phyloP scores from a whole-genome alignment of 352 stramenopile species.

The Peronospora destructor region DNA sequence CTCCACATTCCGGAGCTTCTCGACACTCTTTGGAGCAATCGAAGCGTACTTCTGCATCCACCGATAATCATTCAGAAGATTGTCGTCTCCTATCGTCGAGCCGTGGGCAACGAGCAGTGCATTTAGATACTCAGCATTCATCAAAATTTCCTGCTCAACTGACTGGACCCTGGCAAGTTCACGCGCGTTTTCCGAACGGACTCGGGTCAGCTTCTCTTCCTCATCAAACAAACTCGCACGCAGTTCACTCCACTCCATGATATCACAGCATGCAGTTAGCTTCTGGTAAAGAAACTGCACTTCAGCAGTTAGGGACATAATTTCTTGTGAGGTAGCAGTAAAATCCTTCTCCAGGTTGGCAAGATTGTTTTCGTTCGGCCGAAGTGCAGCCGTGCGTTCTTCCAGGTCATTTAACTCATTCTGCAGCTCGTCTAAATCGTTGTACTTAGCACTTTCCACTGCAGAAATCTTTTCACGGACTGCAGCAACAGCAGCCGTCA shows the following conservation, averaged over 20 bases:
- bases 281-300: constrained; percentile 50
- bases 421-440: constrained; percentile 33
- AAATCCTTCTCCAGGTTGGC: constrained; percentile 40
- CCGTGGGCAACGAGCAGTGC: constrained; percentile 32
- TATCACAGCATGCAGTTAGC: constrained; percentile 43
- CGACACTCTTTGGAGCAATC: constrained; percentile 40
- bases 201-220: constrained; percentile 37
- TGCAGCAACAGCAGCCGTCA: constrained; percentile 29
- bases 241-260: constrained; percentile 58
- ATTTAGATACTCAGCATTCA: constrained; percentile 57
- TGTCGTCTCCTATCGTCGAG: constrained; percentile 19
- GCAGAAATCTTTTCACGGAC: constrained; percentile 41
- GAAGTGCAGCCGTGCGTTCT: constrained; percentile 29
- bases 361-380: constrained; percentile 22
- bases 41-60: constrained; percentile 50
- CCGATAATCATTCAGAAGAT: constrained; percentile 21
- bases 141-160: constrained; percentile 48
- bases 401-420: constrained; percentile 37
- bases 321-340: constrained; percentile 39
- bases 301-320: constrained; percentile 33
- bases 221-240: constrained; percentile 34
- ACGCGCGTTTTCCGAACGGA: constrained; percentile 26
- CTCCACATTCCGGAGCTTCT: constrained; percentile 42
- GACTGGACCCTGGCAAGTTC: constrained; percentile 37
- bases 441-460: constrained; percentile 36